Evolutionary conservation across 2,329 filamentous ascomycete species (phyloP).

Genomic region (Davidsoniella virescens): DNA sequence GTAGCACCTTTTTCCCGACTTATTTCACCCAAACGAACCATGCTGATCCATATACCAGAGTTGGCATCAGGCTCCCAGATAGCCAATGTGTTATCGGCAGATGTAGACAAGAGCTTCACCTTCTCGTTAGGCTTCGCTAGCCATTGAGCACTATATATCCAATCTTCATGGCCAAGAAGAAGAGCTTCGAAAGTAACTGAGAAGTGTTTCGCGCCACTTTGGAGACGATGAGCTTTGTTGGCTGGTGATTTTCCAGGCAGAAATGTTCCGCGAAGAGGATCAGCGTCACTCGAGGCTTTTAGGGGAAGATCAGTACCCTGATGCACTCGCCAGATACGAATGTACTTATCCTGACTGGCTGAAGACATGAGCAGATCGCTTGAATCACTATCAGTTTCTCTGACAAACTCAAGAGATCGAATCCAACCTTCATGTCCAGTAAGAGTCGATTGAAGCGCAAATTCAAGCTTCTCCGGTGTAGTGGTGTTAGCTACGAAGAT

Average conservation of each 20-base stretch:
- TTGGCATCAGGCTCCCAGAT: conserved; percentile 77
- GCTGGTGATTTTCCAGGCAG: conserved; percentile 57
- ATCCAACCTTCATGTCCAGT: conserved; percentile 93
- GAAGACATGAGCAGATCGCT: conserved; percentile 73
- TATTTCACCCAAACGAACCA: conserved; percentile 76
- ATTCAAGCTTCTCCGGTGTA: conserved; percentile 27
- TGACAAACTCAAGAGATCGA: conserved; percentile 62
- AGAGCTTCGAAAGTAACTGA: conserved; percentile 86
- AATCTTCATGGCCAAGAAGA: conserved; percentile 89
- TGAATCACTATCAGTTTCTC: conserved; percentile 25
- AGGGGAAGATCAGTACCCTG: conserved; percentile 48
- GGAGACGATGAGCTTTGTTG: conserved; percentile 75
- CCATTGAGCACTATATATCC: conserved; percentile 88
- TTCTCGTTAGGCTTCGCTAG: conserved; percentile 27
- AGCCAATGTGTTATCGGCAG: conserved; percentile 85
- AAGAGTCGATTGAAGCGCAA: conserved; percentile 59
- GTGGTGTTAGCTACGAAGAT: conserved; percentile 47
- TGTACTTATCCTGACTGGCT: conserved; percentile 93
- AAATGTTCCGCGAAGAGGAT: conserved; percentile 41
- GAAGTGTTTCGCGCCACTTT: conserved; percentile 44
- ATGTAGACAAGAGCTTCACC: conserved; percentile 69
- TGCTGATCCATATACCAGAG: conserved; percentile 84
- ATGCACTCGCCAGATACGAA: conserved; percentile 80
- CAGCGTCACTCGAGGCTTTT: conserved; percentile 33
- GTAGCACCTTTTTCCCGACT: conserved; percentile 91